A percentile compares a stretch with the other conserved stretches of the same genome.
Evolutionary conservation across 169 alveolate genomes (phyloP).

Genomic region (Plasmodium gonderi): DNA sequence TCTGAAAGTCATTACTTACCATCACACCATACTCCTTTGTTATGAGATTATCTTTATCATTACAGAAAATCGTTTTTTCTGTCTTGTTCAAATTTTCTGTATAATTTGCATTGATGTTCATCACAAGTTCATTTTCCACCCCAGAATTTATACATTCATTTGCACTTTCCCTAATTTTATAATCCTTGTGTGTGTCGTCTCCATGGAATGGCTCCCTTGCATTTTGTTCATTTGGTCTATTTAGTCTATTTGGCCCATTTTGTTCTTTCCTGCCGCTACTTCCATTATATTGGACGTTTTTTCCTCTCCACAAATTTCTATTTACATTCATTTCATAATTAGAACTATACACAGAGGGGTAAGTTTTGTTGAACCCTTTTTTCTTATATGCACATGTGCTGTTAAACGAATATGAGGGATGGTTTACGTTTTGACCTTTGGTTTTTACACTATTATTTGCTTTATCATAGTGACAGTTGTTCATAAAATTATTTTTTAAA

Average conservation of each 20-base stretch:
- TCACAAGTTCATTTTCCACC: background rate
- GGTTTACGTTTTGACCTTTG: background rate
- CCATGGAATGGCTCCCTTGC: background rate
- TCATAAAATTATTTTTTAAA: background rate
- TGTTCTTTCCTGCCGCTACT: background rate
- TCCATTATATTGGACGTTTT: background rate
- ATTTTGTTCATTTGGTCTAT: background rate
- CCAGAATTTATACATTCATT: background rate
- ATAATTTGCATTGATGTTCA: background rate
- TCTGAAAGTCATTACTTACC: background rate
- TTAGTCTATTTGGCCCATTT: background rate
- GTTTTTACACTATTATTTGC: background rate
- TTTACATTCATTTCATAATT: background rate
- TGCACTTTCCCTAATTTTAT: background rate
- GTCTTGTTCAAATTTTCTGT: background rate
- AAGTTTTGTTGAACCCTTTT: background rate
- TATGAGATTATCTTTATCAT: background rate
- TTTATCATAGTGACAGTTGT: background rate
- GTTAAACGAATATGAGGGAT: background rate
- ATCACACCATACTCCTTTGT: background rate
- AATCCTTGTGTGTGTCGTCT: background rate
- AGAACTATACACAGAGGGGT: background rate
- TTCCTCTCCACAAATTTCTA: background rate
- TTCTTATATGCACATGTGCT: background rate
- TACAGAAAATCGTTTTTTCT: background rate